Percentiles rank a stretch among this genome's conserved stretches.
These are phyloP conservation scores for Hibiscus tridactylites DNA, from an alignment of 345 rosid species.

Conservation along the genomic window DNA sequence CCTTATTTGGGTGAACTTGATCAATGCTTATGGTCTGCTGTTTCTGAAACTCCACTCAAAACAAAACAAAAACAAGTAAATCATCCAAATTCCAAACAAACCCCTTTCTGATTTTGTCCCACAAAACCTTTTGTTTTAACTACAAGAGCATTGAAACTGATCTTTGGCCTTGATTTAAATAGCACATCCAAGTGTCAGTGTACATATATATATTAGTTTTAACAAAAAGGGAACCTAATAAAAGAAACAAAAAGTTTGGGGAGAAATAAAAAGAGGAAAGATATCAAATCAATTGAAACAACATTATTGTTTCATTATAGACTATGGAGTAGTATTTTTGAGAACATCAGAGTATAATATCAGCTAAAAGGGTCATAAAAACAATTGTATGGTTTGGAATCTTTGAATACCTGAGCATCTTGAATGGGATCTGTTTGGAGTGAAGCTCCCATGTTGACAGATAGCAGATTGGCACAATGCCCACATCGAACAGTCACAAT, in stretches of 20 bases:
- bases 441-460: slow-evolving; percentile 70
- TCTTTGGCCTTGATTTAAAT: not conserved
- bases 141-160: not conserved
- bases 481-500: slow-evolving; percentile 95
- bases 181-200: not conserved
- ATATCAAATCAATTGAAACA: not conserved
- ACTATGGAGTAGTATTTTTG: not conserved
- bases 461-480: slow-evolving; percentile 78
- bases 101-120: not conserved
- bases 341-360: not conserved
- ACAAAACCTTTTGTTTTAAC: not conserved
- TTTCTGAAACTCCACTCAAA: slow-evolving; percentile 41
- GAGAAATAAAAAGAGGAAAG: not conserved
- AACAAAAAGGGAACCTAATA: not conserved
- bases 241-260: not conserved
- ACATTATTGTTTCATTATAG: not conserved
- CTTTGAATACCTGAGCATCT: slow-evolving; percentile 41
- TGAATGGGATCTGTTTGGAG: slow-evolving; percentile 49
- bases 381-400: not conserved
- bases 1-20: slow-evolving; percentile 34
- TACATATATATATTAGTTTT: not conserved
- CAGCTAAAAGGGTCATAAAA: not conserved
- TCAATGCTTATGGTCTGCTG: slow-evolving; percentile 30
- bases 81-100: not conserved
- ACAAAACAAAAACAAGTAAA: slow-evolving; percentile 1